These are phyloP conservation scores for Scedosporium apiospermum DNA, from an alignment of 2,329 filamentous ascomycete genomes.

Conservation along the genomic window DNA sequence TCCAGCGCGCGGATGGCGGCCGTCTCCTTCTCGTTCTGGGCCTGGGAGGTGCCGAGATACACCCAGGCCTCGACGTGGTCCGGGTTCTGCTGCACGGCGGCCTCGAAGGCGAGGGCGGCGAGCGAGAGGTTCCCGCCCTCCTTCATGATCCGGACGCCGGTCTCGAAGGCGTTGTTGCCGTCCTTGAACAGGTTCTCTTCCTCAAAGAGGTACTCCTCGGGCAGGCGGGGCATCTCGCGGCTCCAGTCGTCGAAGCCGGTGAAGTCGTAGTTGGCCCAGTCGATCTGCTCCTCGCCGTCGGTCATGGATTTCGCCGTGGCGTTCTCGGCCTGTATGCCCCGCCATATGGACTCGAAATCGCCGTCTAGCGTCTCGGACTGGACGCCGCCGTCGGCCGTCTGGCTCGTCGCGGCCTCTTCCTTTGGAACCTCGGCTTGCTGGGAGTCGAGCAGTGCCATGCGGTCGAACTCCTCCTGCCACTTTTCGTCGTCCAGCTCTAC, in stretches of 20 bases:
- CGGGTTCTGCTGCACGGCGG: slow-evolving; percentile 82
- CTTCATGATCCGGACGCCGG: slow-evolving; percentile 86
- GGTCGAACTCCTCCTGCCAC: slow-evolving; percentile 94
- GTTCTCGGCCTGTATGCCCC: slow-evolving; percentile 65
- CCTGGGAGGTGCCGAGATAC: slow-evolving; percentile 81
- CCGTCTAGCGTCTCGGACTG: slow-evolving; percentile 66
- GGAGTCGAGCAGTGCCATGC: slow-evolving; percentile 64
- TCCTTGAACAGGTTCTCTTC: slow-evolving; percentile 83
- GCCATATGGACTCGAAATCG: slow-evolving; percentile 86
- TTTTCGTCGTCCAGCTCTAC: slow-evolving; percentile 88
- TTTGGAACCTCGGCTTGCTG: slow-evolving; percentile 51
- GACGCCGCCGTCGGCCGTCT: slow-evolving; percentile 7
- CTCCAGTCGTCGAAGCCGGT: slow-evolving; percentile 56
- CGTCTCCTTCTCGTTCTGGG: slow-evolving; percentile 97
- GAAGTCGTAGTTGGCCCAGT: slow-evolving; percentile 59
- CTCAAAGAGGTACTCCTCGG: slow-evolving; percentile 92
- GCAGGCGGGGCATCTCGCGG: slow-evolving; percentile 56
- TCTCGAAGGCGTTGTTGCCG: slow-evolving; percentile 76
- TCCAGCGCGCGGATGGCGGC: slow-evolving; percentile 91
- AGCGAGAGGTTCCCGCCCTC: slow-evolving; percentile 90
- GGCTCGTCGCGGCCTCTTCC: not conserved
- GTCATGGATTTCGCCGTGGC: not conserved
- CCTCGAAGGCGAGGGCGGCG: slow-evolving; percentile 89
- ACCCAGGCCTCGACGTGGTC: slow-evolving; percentile 90
- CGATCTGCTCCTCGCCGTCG: slow-evolving; percentile 62